Base-by-base conservation (phyloP, 2,329 filamentous ascomycete genomes). In the Fusarium sp. region DNA sequence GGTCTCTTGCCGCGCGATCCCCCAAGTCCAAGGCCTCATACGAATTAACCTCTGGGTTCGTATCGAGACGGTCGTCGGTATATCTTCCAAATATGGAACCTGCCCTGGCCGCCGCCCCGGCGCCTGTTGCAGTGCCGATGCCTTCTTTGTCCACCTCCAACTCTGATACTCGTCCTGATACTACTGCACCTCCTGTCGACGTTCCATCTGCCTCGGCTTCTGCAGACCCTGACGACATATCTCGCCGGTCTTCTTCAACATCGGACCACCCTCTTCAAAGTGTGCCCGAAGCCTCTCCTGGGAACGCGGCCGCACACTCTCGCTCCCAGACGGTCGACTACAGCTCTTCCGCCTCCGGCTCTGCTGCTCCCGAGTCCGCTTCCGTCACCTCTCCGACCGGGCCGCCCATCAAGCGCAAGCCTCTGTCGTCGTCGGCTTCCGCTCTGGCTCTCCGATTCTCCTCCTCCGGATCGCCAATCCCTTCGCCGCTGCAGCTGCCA, bases 381-480 rank as follows among this genome's bases (percentile, higher is more conserved):
- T 69, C 71, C 56, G 69, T 75, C 52, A 65, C 68, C 35, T 72
- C 75, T 64, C 71, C 75, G 68, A 66, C 75, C 66, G 71, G 67
- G 31, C 78, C 76, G 48, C 80, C 83, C 72, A 88, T 92, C 82
- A 88, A 87, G 79, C 87, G 91, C 72, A 92, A 92, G 83, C 90
- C 91, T 64, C 80, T 92, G 70, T 91, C 90, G 50, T 83, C 85
- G 9, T 87, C 87, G 35, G 88, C 72, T 41, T 78, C 73, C 58
- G 66, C 67, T 56, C 64, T 75, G 39, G 76, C 73, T 48, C 67
- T 75, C 66, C 78, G 76, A 68, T 78, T 73, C 67, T 80, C 76
- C 39, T 78, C 76, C 39, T 77, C 79, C 24, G 73, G 72, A 45
- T 78, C 74, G 39, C 60, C 74, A 56, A 61, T 78, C n/a, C 77